Conservation (phyloP, 2,329 filamentous ascomycete species). For the Neofusicoccum ribis region DNA sequence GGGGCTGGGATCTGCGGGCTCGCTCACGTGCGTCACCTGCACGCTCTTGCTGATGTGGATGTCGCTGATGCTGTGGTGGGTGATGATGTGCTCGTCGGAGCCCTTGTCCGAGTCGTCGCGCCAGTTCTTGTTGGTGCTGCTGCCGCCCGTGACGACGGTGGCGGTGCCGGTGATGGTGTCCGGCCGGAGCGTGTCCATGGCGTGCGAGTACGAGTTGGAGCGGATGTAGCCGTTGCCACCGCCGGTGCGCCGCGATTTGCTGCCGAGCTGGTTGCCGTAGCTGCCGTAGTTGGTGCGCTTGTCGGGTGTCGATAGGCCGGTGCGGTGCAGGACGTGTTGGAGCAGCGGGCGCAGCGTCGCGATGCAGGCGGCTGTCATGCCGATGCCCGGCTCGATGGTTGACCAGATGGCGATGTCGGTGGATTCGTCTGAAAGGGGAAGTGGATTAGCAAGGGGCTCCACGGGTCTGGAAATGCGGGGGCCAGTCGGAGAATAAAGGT, state of each 20-base stretch:
- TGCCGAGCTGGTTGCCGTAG: constrained; percentile 5
- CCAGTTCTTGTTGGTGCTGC: neutral
- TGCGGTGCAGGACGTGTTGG: constrained; percentile 29
- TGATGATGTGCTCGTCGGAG: constrained; percentile 11
- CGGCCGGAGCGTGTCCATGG: constrained; percentile 20
- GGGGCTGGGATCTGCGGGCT: neutral
- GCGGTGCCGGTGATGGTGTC: constrained; percentile 10
- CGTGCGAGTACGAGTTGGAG: neutral
- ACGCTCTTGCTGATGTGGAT: constrained; percentile 17
- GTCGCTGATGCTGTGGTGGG: neutral
- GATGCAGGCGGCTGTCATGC: constrained; percentile 49
- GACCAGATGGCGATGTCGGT: constrained; percentile 25
- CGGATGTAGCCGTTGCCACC: constrained; percentile 23
- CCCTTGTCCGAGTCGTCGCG: constrained; percentile 13
- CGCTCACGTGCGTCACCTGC: constrained; percentile 11
- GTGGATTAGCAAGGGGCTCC: neutral
- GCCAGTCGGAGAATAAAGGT: too few species aligned
- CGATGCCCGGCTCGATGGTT: constrained; percentile 36
- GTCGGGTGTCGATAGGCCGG: constrained; percentile 24
- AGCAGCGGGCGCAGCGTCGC: constrained; percentile 53
- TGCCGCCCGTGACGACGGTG: neutral
- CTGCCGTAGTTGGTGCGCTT: constrained; percentile 18
- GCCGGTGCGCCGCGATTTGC: neutral
- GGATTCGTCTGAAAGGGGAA: constrained; percentile 1
- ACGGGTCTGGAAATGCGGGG: too few species aligned